phyloP scores from a whole-genome alignment of 2,329 filamentous ascomycete genomes.

The Cytospora leucostoma region DNA sequence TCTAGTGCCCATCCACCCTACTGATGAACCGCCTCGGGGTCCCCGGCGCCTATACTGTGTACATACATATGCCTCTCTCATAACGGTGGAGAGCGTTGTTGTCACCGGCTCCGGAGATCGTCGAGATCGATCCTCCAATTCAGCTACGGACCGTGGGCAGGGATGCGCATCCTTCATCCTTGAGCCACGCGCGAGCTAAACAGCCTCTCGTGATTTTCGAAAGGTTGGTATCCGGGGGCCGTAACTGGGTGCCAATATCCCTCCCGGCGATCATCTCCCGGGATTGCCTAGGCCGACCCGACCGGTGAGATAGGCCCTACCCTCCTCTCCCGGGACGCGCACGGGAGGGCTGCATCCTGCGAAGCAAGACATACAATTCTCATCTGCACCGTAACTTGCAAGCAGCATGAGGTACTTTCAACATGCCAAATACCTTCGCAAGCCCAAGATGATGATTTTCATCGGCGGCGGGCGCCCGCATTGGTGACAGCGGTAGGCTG shows the following conservation, averaged over 20 bases:
- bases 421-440: not conserved
- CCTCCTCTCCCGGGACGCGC: slow-evolving; percentile 14
- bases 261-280: slow-evolving; percentile 19
- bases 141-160: not conserved
- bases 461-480: slow-evolving; percentile 5
- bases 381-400: not conserved
- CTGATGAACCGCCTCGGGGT: not conserved
- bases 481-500: slow-evolving; percentile 10
- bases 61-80: not conserved
- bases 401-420: not conserved
- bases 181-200: slow-evolving; percentile 4
- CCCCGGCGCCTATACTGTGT: slow-evolving; percentile 1
- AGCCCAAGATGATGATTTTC: slow-evolving; percentile 3
- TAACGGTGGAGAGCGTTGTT: not conserved
- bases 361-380: not conserved
- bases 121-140: slow-evolving; percentile 1
- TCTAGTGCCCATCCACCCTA: not conserved
- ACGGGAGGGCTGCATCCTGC: slow-evolving; percentile 15
- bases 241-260: slow-evolving; percentile 17
- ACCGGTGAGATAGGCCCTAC: slow-evolving; percentile 5
- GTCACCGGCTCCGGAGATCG: not conserved
- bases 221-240: not conserved
- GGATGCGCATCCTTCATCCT: not conserved
- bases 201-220: not conserved
- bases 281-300: slow-evolving; percentile 11